Evolutionary conservation across 1,139 yeast species (phyloP), one percentile per base, ranked within the genome.

Genomic region (Oligophagozyma castellii): DNA sequence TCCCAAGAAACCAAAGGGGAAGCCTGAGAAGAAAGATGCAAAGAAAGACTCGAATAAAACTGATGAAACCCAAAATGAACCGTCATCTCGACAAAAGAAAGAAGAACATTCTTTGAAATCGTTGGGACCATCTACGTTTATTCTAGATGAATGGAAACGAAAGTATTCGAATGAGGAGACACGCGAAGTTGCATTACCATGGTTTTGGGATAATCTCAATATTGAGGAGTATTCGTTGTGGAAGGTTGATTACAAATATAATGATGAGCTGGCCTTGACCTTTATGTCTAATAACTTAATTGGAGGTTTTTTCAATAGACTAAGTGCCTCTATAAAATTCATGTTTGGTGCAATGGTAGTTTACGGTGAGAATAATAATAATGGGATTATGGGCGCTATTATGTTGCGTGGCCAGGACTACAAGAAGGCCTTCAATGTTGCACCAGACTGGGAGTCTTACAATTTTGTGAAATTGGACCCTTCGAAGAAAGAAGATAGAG

Each of bases 401-500:
- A 63, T 89, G 54, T 76, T 89, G 55, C 81, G 96, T 67, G 99
- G 99, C 54, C 84, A 89, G 63, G 95, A 89, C 42, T 63, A 52
- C 56, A 70, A 46, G 35, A 94, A 95, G 57, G 98, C 95, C 42
- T 84, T 89, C 55, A 80, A 89, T 45, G 96, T 89, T 59, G 99
- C 98, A 55, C 96, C 99, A 63, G 99, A 89, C 66, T 84, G 93
- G 94, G 98, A 89, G 66, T 75, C 86, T 23, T 78, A 74, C 64
- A 54, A 55, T 36, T 75, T 65, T 72, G 57, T 67, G 52, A 68
- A 72, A 64, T 64, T 78, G 49, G 89, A 78, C 54, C 62, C 76
- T 35, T 46, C 78, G 50, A 71, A 69, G 48, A 67, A 67, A 37
- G 80, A 67, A 50, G 81, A 71, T 65, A 73, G 65, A 60, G 76